These are phyloP conservation scores for Periglandula ipomoeae DNA, from an alignment of 2,329 filamentous ascomycete genomes.

Conservation along the genomic window DNA sequence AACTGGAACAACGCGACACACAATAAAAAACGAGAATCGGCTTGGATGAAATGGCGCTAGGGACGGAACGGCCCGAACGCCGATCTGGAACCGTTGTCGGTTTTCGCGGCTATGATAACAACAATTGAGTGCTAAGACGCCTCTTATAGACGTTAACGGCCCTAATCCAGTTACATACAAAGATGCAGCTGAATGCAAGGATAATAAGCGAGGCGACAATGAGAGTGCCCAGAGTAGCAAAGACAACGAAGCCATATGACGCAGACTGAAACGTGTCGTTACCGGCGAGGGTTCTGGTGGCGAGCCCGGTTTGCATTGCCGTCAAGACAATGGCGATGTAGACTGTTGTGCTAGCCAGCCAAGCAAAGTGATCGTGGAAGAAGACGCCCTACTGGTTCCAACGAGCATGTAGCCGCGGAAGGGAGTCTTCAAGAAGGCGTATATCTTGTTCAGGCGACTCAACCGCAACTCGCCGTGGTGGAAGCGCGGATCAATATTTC, in stretches of 20 bases:
- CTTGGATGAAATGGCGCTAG: too few species aligned
- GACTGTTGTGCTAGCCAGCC: conserved; percentile 28
- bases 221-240: conserved; percentile 34
- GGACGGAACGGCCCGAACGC: too few species aligned
- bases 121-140: too few species aligned
- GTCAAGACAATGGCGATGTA: conserved; percentile 36
- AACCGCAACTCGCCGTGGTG: conserved; percentile 32
- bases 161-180: conserved; percentile 6
- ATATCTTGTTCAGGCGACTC: conserved; percentile 31
- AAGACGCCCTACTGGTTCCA: conserved; percentile 29
- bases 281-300: conserved; percentile 22
- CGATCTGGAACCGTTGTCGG: too few species aligned
- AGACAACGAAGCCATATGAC: conserved; percentile 38
- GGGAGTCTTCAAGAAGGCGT: conserved; percentile 20
- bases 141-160: background rate
- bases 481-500: conserved; percentile 27
- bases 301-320: conserved; percentile 40
- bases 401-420: conserved; percentile 15
- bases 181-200: conserved; percentile 10
- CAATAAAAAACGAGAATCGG: too few species aligned
- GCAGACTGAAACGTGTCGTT: conserved; percentile 31
- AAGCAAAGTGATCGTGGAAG: conserved; percentile 32
- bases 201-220: conserved; percentile 14
- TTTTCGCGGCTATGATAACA: background rate
- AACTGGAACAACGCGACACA: too few species aligned